Conservation (phyloP, 192 early-diverging fungal genomes). For the Mortierella alpina region DNA sequence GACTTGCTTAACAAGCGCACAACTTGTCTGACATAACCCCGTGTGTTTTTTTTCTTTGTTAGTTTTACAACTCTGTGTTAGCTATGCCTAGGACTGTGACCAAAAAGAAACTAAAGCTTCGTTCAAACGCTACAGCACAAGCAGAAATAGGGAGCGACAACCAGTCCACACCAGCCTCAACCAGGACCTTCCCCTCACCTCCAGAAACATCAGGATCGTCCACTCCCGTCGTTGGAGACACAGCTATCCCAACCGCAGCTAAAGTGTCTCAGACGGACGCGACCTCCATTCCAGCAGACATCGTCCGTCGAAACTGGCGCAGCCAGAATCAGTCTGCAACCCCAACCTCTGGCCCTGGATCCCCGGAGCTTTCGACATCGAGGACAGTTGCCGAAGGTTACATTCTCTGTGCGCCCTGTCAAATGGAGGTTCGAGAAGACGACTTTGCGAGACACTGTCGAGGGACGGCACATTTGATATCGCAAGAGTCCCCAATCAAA, state of each 20-base stretch:
- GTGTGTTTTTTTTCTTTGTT: background rate
- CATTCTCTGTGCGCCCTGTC: constrained; percentile 33
- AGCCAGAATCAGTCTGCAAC: background rate
- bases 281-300: background rate
- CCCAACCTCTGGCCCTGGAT: background rate
- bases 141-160: background rate
- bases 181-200: background rate
- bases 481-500: constrained; percentile 32
- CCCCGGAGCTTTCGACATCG: too few relatives aligned
- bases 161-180: background rate
- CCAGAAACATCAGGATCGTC: background rate
- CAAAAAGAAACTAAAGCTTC: background rate
- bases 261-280: too few relatives aligned
- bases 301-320: constrained; percentile 33
- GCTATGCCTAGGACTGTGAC: constrained; percentile 24
- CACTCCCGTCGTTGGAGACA: background rate
- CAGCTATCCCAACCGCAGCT: too few relatives aligned
- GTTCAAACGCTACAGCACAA: too few relatives aligned
- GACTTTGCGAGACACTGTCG: constrained; percentile 30
- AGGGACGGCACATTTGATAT: constrained; percentile 41
- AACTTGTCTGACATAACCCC: background rate
- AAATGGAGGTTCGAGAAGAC: constrained; percentile 32
- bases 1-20: background rate
- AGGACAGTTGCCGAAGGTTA: constrained; percentile 4
- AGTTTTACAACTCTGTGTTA: constrained; percentile 42